Percentiles rank a stretch among this genome's conserved stretches.
These are phyloP conservation scores for Neurospora sp. DNA, from an alignment of 495 filamentous ascomycete species.

Conservation along the genomic window DNA sequence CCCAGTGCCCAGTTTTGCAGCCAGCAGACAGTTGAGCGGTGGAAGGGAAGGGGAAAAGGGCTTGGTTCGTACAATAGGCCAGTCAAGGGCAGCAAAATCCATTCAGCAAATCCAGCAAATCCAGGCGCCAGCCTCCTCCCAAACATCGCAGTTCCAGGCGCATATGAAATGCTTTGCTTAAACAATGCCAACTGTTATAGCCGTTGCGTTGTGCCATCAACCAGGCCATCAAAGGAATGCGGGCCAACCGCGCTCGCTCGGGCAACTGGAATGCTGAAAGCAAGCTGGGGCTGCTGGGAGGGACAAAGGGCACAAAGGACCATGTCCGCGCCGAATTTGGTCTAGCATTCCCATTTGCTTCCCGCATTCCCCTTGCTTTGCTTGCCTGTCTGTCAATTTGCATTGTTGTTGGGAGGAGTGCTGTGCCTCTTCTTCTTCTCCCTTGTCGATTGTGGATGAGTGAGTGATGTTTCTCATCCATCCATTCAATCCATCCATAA, in stretches of 20 bases:
- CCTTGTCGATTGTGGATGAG: not conserved
- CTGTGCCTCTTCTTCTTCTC: not conserved
- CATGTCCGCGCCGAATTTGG: slow-evolving; percentile 29
- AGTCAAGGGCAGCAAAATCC: not conserved
- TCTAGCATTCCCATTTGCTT: slow-evolving; percentile 6
- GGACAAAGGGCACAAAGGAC: slow-evolving; percentile 25
- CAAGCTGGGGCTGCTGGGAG: slow-evolving; percentile 9
- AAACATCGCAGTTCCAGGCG: not conserved
- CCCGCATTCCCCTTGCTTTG: slow-evolving; percentile 6
- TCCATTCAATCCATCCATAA: not conserved
- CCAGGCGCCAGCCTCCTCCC: not conserved
- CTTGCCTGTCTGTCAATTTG: not conserved
- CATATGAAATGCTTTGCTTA: not conserved
- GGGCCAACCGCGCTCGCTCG: not conserved
- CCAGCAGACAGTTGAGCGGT: not conserved
- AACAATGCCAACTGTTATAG: slow-evolving; percentile 12
- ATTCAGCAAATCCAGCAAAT: not conserved
- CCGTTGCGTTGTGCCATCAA: not conserved
- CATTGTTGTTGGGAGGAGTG: not conserved
- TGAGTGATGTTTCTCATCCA: not conserved
- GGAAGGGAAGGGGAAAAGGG: too few species aligned
- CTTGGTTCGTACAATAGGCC: not conserved
- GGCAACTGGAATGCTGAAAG: slow-evolving; percentile 5
- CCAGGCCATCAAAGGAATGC: slow-evolving; percentile 12
- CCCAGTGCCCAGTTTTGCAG: slow-evolving; percentile 3